These are phyloP conservation scores for Eucalyptus cloeziana DNA, from an alignment of 345 rosid genomes.

Conservation along the genomic window DNA sequence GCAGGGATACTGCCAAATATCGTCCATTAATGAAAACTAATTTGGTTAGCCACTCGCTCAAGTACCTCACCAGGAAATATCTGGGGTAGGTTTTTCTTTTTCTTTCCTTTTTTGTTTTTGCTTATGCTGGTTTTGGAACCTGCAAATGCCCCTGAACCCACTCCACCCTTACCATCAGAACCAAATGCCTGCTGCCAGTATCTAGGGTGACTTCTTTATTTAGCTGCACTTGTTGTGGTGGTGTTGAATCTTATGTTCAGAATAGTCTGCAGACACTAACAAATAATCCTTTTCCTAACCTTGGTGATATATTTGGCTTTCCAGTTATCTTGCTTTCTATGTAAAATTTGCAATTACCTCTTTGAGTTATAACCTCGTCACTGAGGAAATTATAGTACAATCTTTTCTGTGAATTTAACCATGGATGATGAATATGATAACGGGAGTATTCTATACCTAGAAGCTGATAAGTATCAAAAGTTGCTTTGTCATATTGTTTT, in stretches of 20 bases:
- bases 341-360: neutral
- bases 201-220: neutral
- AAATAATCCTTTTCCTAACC: neutral
- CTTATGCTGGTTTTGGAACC: neutral
- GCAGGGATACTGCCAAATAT: constrained; percentile 75
- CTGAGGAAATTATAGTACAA: neutral
- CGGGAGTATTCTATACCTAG: neutral
- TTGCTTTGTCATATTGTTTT: neutral
- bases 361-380: neutral
- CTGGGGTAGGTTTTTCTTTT: constrained; percentile 38
- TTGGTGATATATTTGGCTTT: neutral
- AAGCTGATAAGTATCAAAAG: neutral
- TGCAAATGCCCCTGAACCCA: neutral
- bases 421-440: neutral
- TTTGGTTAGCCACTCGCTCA: constrained; percentile 69
- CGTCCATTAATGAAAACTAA: constrained; percentile 68
- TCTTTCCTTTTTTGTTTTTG: neutral
- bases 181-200: neutral
- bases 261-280: neutral
- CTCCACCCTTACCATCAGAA: neutral
- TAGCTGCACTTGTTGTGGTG: neutral
- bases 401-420: neutral
- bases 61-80: constrained; percentile 49
- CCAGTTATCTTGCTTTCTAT: neutral
- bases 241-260: neutral